Conservation (phyloP, 495 filamentous ascomycete genomes). For the Daldinia vernicosa region DNA sequence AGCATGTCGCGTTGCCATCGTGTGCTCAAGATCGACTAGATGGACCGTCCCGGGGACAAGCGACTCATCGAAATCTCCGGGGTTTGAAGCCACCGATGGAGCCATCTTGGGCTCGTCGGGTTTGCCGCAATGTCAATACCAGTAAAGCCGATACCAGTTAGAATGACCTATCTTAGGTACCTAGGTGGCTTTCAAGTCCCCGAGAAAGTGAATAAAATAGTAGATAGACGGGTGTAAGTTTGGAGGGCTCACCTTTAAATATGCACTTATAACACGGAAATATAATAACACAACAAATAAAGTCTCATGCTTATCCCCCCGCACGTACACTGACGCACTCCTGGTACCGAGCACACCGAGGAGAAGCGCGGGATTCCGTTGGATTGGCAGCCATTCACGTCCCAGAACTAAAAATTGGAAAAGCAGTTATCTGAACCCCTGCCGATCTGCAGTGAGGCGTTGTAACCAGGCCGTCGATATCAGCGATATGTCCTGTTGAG, state of each 20-base stretch:
- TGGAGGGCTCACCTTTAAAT: not conserved
- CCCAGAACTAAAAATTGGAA: conserved; percentile 5
- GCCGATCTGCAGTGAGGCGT: conserved; percentile 36
- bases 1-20: conserved; percentile 53
- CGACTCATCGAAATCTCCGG: conserved; percentile 50
- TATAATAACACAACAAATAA: not conserved
- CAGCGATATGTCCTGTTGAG: conserved; percentile 24
- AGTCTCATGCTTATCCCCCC: conserved; percentile 16
- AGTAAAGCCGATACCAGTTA: not conserved
- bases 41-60: conserved; percentile 64
- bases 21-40: conserved; percentile 60
- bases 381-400: conserved; percentile 26
- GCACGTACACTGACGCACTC: conserved; percentile 5
- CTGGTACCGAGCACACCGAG: conserved; percentile 16
- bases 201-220: not conserved
- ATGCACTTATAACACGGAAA: not conserved
- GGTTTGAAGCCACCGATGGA: conserved; percentile 12
- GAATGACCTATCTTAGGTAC: not conserved
- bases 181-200: not conserved
- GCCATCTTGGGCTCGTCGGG: conserved; percentile 30
- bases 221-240: not conserved
- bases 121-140: not conserved
- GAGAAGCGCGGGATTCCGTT: conserved; percentile 20
- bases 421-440: conserved; percentile 31
- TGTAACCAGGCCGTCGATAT: conserved; percentile 13